Percentiles rank a stretch among this genome's conserved stretches.
Evolutionary conservation across 805 yeast species (phyloP).

Genomic region (Kazachstania bromeliacearum): DNA sequence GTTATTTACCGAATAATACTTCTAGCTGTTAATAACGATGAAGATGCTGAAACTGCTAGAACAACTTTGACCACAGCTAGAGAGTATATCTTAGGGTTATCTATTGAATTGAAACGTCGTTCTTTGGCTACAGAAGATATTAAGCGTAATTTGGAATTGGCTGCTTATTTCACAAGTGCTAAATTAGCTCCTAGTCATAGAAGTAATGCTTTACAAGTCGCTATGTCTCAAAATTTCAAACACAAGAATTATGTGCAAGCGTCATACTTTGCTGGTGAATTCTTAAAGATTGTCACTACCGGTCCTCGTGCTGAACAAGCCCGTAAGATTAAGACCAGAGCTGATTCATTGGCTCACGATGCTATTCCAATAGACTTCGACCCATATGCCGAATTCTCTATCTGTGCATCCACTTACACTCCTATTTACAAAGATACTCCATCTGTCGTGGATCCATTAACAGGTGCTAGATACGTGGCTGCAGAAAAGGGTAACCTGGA

Average conservation of each 20-base stretch:
- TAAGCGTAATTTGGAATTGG: conserved; percentile 85
- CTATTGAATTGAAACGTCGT: conserved; percentile 87
- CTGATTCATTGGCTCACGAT: conserved; percentile 76
- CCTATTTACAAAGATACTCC: conserved; percentile 81
- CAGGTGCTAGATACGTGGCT: conserved; percentile 79
- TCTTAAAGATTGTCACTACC: conserved; percentile 54
- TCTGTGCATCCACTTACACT: conserved; percentile 78
- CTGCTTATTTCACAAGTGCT: conserved; percentile 88
- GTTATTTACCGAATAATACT: conserved; percentile 70
- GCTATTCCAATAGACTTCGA: conserved; percentile 88
- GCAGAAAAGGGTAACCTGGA: conserved; percentile 73
- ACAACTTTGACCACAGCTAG: conserved; percentile 67
- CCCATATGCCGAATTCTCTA: conserved; percentile 81
- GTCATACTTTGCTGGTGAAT: conserved; percentile 79
- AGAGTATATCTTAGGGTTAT: conserved; percentile 85
- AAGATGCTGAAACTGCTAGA: conserved; percentile 66
- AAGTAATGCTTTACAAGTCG: conserved; percentile 84
- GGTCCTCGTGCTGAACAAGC: conserved; percentile 90
- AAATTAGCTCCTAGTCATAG: conserved; percentile 76
- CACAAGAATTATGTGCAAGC: conserved; percentile 83
- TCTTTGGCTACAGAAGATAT: conserved; percentile 57
- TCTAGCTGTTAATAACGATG: conserved; percentile 59
- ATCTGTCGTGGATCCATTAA: conserved; percentile 64
- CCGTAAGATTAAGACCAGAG: conserved; percentile 63
- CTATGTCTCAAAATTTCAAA: conserved; percentile 87